Percentiles rank a stretch among this genome's conserved stretches.
These are phyloP conservation scores for Sordaria brevicollis DNA, from an alignment of 495 filamentous ascomycete genomes.

Conservation along the genomic window DNA sequence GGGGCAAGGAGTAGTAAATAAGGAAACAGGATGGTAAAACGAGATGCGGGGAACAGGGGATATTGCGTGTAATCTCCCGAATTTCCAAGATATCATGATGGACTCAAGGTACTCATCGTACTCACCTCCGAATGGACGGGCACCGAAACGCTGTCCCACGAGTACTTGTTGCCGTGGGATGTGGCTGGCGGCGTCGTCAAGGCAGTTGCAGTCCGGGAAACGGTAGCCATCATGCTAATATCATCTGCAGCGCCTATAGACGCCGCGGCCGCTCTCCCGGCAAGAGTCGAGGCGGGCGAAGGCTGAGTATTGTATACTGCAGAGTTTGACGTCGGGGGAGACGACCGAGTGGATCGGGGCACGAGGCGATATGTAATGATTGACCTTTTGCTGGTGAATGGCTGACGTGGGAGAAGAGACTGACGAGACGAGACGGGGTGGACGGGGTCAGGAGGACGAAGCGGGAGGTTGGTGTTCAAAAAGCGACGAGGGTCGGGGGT, in stretches of 20 bases:
- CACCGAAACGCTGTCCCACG: conserved; percentile 40
- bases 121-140: conserved; percentile 29
- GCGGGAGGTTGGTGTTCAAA: neutral
- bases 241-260: conserved; percentile 6
- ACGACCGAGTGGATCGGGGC: neutral
- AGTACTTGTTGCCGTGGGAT: conserved; percentile 36
- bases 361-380: neutral
- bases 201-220: conserved; percentile 39
- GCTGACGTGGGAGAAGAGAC: neutral
- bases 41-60: neutral
- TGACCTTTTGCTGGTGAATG: neutral
- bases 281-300: neutral
- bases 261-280: conserved; percentile 5
- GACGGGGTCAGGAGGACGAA: neutral
- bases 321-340: neutral
- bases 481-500: neutral
- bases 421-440: too few species aligned
- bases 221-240: conserved; percentile 36
- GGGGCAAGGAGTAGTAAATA: neutral
- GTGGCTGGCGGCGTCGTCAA: conserved; percentile 39
- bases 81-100: neutral
- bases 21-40: neutral
- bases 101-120: neutral
- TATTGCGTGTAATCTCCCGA: neutral
- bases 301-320: neutral